Evolutionary conservation across 768 basidiomycete species (phyloP).

Genomic region (Tubosaeta brunneosetosa): DNA sequence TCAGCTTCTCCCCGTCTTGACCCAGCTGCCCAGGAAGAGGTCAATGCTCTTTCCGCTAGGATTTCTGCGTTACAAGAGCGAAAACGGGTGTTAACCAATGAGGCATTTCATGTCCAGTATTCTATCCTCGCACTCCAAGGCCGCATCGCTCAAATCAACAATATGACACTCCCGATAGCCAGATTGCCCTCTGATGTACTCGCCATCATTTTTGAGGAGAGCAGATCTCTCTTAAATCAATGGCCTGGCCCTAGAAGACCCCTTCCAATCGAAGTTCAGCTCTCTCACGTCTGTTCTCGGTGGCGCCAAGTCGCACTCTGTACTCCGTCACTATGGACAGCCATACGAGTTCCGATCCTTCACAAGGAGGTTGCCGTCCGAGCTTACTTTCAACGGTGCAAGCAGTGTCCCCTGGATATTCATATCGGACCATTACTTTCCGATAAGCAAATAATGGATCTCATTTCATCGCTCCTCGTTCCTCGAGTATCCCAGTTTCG

Average conservation of each 20-base stretch:
- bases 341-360: slow-evolving; percentile 30
- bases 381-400: slow-evolving; percentile 30
- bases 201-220: slow-evolving; percentile 32
- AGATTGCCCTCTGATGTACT: slow-evolving; percentile 30
- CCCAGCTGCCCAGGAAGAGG: slow-evolving; percentile 23
- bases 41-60: slow-evolving; percentile 18
- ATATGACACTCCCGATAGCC: slow-evolving; percentile 27
- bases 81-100: slow-evolving; percentile 18
- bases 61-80: slow-evolving; percentile 21
- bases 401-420: slow-evolving; percentile 28
- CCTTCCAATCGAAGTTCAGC: slow-evolving; percentile 31
- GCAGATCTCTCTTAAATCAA: slow-evolving; percentile 23
- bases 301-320: slow-evolving; percentile 35
- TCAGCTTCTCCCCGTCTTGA: slow-evolving; percentile 10
- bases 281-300: slow-evolving; percentile 32
- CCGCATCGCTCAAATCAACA: slow-evolving; percentile 31
- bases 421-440: slow-evolving; percentile 29
- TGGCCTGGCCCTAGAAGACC: slow-evolving; percentile 28
- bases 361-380: slow-evolving; percentile 25
- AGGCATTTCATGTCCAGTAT: slow-evolving; percentile 24
- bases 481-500: slow-evolving; percentile 30
- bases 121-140: slow-evolving; percentile 29
- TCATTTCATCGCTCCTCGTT: slow-evolving; percentile 24
- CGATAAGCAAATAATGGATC: slow-evolving; percentile 20
- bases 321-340: slow-evolving; percentile 34